Conservation (phyloP, 805 yeast species). For the Yarrowia hollandica region DNA sequence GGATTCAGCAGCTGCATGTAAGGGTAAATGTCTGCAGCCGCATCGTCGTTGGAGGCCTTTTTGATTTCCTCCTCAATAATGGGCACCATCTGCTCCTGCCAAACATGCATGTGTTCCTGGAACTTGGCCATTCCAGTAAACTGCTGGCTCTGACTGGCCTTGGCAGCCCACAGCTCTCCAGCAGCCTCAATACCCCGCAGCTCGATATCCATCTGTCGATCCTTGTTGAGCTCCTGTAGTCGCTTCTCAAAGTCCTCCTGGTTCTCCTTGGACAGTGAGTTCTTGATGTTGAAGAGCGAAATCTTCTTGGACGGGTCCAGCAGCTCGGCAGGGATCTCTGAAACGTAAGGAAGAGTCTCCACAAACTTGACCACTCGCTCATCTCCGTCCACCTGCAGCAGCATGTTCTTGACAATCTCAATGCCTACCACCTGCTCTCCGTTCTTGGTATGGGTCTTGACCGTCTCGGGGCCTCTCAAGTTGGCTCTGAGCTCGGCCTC, state of each 20-base stretch:
- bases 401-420: conserved; percentile 9
- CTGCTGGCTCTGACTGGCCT: conserved; percentile 50
- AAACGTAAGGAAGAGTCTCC: background rate
- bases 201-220: conserved; percentile 77
- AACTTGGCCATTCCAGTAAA: conserved; percentile 6
- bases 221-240: conserved; percentile 67
- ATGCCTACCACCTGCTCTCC: conserved; percentile 8
- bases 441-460: conserved; percentile 1
- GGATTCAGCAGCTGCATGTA: conserved; percentile 70
- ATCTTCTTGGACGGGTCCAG: conserved; percentile 42
- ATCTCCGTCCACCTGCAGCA: conserved; percentile 21
- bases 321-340: conserved; percentile 31
- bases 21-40: conserved; percentile 46
- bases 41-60: conserved; percentile 42
- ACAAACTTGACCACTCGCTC: background rate
- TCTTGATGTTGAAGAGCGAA: conserved; percentile 69
- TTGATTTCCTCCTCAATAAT: conserved; percentile 68
- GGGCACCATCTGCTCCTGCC: conserved; percentile 78
- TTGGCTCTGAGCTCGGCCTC: background rate
- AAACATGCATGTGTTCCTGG: conserved; percentile 61
- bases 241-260: conserved; percentile 58
- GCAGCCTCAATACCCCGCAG: conserved; percentile 81
- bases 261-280: conserved; percentile 50
- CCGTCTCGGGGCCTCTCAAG: background rate
- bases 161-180: conserved; percentile 82